phyloP scores from a whole-genome alignment of 108 stramenopile species.

The Hondaea fermentalgiana region DNA sequence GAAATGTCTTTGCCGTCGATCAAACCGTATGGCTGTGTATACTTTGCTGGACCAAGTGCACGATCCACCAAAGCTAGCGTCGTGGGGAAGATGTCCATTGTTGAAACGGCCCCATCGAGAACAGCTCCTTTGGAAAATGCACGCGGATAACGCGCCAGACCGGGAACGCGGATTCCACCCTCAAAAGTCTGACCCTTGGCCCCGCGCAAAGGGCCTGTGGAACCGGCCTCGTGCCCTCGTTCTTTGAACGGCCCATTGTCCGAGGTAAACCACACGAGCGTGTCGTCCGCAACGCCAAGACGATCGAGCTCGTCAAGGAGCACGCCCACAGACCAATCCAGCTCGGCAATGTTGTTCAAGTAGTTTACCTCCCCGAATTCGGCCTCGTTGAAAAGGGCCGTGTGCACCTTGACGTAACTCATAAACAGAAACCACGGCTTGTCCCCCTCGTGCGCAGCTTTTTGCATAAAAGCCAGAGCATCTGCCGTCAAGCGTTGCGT shows the following conservation, averaged over 20 bases:
- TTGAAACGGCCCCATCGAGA: not conserved
- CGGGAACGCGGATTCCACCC: constrained; percentile 5
- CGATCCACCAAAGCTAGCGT: not conserved
- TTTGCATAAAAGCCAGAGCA: not conserved
- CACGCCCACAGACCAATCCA: not conserved
- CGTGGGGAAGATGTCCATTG: constrained; percentile 18
- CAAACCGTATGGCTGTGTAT: not conserved
- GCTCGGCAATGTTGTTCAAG: not conserved
- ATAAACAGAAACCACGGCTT: not conserved
- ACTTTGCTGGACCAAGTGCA: not conserved
- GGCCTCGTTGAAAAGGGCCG: not conserved
- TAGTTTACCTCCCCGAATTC: not conserved
- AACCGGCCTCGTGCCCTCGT: not conserved
- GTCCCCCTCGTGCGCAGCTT: not conserved
- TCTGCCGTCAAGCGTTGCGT: not conserved
- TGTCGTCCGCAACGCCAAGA: not conserved
- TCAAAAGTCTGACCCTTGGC: constrained; percentile 10
- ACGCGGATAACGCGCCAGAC: not conserved
- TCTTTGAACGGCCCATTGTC: not conserved
- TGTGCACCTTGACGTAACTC: not conserved
- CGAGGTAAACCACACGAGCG: not conserved
- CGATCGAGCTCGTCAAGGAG: not conserved
- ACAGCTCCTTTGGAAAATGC: not conserved
- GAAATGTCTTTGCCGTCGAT: not conserved
- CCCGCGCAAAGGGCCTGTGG: not conserved